phyloP scores from a whole-genome alignment of 257 asterid species.

The Rhazya stricta region DNA sequence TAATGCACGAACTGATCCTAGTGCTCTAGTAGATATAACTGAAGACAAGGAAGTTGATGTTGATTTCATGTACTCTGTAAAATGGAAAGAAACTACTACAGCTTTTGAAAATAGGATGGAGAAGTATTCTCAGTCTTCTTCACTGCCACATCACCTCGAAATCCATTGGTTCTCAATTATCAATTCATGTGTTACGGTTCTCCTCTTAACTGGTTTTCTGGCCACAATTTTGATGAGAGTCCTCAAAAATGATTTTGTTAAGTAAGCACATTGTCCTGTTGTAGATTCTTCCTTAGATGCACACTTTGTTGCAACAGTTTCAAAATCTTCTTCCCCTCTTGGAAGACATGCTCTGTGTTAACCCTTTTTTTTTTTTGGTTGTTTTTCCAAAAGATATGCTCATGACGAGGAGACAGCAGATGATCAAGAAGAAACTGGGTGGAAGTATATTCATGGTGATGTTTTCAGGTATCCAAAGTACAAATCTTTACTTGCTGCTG shows the following conservation, averaged over 20 bases:
- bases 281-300: neutral
- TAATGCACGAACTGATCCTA: conserved; percentile 37
- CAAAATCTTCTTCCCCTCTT: neutral
- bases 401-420: conserved; percentile 40
- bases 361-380: neutral
- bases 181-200: conserved; percentile 44
- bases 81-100: conserved; percentile 36
- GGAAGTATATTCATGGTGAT: conserved; percentile 44
- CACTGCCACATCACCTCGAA: conserved; percentile 37
- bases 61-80: conserved; percentile 36
- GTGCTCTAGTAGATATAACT: conserved; percentile 33
- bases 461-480: conserved; percentile 37
- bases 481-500: conserved; percentile 35
- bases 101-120: conserved; percentile 39
- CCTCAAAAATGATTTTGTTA: conserved; percentile 41
- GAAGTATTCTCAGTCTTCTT: conserved; percentile 39
- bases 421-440: conserved; percentile 41
- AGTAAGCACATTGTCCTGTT: conserved; percentile 21
- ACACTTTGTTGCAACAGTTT: neutral
- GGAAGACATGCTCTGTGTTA: neutral
- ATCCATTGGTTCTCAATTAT: conserved; percentile 44
- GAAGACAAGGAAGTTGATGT: conserved; percentile 37
- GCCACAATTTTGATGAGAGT: conserved; percentile 43
- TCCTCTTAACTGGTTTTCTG: conserved; percentile 40
- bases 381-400: conserved; percentile 29